Evolutionary conservation across 2,329 filamentous ascomycete species (phyloP), one percentile per base, ranked within the genome.

Genomic region (Neonectria hederae): DNA sequence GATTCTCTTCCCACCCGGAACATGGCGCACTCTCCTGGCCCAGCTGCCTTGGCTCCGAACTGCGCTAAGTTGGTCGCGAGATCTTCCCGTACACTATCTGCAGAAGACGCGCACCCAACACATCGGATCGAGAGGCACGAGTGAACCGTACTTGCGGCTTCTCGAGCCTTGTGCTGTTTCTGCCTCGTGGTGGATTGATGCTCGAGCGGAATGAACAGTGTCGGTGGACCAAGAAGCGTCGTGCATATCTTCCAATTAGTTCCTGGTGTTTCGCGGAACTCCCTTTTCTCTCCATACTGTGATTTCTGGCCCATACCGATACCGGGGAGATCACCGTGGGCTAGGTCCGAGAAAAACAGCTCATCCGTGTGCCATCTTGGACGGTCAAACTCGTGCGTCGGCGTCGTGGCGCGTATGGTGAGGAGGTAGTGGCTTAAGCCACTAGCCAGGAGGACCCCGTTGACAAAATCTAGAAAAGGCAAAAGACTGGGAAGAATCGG

Each of bases 351-450:
- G 64, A 80, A 85, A 71, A 85, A 84, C 17, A 82, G 72, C 59
- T 85, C 82, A 65, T 85, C 83, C 0, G 81, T 81, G 63, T 85
- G 83, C 83, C 83, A 85, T 51, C 83, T 74, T 1, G 81, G 79
- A 10, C 66, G 73, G 65, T 85, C 79, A 68, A 79, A 85, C 26
- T 83, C 81, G 32, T 67, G 48, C 0, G 80, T 82, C 0, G 80
- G 76, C 45, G 72, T 79, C 0, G 81, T 82, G 53, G 83, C 82
- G 49, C 83, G 81, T 57, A 85, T 78, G 0, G 83, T 84, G 13
- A 85, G 67, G 76, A 83, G 83, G 67, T 84, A 85, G 69, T 83
- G 73, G 4, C 74, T 66, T 5, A 82, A 68, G 4, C 75, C 76
- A 32, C 77, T 78, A 4, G 62, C 49, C 3, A 57, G n/a, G 38